Evolutionary conservation across 352 stramenopile species (phyloP).

Genomic region (Globisporangium paddicum): DNA sequence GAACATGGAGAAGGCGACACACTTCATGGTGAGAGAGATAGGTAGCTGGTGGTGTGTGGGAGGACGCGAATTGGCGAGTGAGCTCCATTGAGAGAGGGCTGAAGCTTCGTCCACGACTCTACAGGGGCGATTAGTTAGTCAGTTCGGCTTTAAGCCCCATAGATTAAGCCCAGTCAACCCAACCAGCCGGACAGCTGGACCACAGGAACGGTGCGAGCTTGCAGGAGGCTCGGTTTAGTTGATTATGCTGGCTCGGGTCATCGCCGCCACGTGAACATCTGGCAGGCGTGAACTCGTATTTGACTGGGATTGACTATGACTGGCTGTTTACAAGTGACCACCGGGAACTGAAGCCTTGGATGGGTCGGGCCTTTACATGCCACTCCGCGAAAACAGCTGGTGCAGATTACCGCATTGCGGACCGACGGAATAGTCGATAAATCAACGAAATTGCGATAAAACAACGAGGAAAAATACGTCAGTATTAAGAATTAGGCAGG

Average conservation of each 20-base stretch:
- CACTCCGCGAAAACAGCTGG: neutral
- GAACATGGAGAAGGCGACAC: constrained; percentile 66
- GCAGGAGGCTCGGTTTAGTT: neutral
- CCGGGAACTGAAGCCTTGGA: neutral
- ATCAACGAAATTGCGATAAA: too few relatives aligned
- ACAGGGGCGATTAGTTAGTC: too few relatives aligned
- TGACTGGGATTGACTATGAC: neutral
- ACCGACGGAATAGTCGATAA: too few relatives aligned
- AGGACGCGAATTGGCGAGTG: constrained; percentile 14
- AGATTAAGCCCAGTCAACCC: neutral
- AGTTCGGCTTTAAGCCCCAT: too few relatives aligned
- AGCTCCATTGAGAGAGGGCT: neutral
- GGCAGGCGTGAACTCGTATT: neutral
- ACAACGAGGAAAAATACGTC: too few relatives aligned
- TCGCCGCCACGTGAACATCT: neutral
- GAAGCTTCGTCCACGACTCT: neutral
- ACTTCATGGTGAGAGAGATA: constrained; percentile 66
- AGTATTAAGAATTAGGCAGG: too few relatives aligned
- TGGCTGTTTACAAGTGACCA: neutral
- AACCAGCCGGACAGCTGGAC: constrained; percentile 4
- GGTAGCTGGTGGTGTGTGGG: constrained; percentile 1
- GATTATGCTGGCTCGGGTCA: neutral
- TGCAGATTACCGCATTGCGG: neutral
- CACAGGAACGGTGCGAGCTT: neutral
- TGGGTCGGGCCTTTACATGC: neutral